Base-by-base conservation (phyloP, 2,329 filamentous ascomycete genomes). In the Davidsoniella australis region DNA sequence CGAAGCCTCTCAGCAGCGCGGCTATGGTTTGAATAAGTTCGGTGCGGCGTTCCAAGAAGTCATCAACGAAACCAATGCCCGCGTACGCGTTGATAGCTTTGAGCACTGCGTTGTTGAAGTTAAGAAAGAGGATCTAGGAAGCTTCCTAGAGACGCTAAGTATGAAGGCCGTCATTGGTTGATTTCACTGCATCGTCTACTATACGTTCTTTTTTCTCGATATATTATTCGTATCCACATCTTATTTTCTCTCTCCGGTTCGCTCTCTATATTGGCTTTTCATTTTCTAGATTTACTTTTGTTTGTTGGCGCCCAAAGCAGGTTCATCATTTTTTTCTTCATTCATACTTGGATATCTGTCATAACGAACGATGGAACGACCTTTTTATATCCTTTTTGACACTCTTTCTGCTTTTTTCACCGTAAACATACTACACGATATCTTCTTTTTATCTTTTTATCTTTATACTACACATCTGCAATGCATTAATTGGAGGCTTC, bases 21-120 rank as follows among this genome's bases (percentile, higher is more conserved):
- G 82, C 0, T 82, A 84, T 48, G 82, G 88, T 1, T 67, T 85
- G 47, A 98, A 96, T 64, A 78, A 83, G 45, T 98, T 98, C 59
- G 91, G 91, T 6, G 87, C 82, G 58, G 89, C 91, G 2, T 98
- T 98, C 63, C 87, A 95, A 62, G 87, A 94, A 60, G 91, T 96
- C 0, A 84, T 94, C 2, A 76, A 82, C 47, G 86, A 95, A 68
- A 96, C 89, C 14, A 91, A 81, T 52, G 85, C 89, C 0, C 69
- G 88, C 14, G 87, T 96, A 17, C 72, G 87, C 53, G 93, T 95
- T 60, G 91, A 98, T 64, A 93, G 85, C 63, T 98, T 98, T 59
- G 91, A 98, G 65, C 85, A 94, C 62, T 94, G 86, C 59, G 91
- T 96, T 6, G 88, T 96, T 43, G 91, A 98, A 63, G 89, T 98